phyloP scores from a whole-genome alignment of 306 rosid species.

The Bauhinia variegata region DNA sequence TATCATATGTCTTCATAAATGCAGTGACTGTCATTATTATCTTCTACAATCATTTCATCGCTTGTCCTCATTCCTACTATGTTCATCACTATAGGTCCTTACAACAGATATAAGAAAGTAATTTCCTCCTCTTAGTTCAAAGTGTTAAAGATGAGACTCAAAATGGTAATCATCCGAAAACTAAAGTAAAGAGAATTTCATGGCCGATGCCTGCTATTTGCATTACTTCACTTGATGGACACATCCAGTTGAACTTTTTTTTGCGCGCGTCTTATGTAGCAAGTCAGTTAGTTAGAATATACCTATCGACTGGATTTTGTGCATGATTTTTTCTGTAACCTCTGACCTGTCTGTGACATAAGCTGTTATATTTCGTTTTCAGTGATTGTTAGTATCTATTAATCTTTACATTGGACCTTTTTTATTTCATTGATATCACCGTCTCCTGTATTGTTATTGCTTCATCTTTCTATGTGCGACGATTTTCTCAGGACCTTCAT shows the following conservation, averaged over 20 bases:
- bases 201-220: neutral
- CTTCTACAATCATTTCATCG: neutral
- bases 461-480: neutral
- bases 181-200: neutral
- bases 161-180: neutral
- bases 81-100: constrained; percentile 5
- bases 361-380: constrained; percentile 7
- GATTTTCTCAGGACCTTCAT: constrained; percentile 73
- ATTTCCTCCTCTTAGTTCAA: constrained; percentile 3
- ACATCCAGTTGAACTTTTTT: neutral
- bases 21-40: neutral
- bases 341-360: neutral
- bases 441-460: constrained; percentile 1
- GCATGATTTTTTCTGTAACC: neutral
- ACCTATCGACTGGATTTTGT: neutral
- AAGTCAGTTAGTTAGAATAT: too few species aligned
- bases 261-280: too few species aligned
- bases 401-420: neutral
- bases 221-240: neutral
- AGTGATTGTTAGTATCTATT: constrained; percentile 4
- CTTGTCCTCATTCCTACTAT: neutral
- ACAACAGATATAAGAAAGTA: neutral
- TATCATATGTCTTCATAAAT: neutral
- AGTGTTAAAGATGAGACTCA: neutral
- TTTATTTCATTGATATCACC: neutral